These are phyloP conservation scores for Scenedesmus sp. DNA, from an alignment of 163 green algal species.

Conservation along the genomic window DNA sequence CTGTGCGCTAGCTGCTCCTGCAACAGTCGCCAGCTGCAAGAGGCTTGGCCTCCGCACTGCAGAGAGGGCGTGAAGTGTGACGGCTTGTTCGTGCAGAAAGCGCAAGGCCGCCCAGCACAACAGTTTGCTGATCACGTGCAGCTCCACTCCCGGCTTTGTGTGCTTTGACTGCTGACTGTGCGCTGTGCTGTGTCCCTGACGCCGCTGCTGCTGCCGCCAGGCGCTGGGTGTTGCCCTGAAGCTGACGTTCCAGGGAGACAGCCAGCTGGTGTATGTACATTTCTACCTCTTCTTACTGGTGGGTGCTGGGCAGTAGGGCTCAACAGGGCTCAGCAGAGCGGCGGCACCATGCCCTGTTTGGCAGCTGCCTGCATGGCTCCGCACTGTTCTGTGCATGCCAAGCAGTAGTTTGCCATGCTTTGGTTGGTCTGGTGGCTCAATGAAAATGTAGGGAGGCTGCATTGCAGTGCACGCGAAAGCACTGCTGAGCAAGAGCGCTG, in stretches of 20 bases:
- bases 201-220: conserved; percentile 59
- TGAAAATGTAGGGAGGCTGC: no score
- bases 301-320: neutral
- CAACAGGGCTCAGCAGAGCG: neutral
- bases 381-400: neutral
- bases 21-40: no score
- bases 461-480: no score
- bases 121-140: no score
- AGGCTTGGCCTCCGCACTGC: no score
- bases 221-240: conserved; percentile 97
- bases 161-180: neutral
- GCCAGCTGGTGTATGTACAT: conserved; percentile 90
- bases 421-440: no score
- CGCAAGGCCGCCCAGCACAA: no score
- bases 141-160: neutral
- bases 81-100: no score
- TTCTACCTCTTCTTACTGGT: conserved; percentile 89
- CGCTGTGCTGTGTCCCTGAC: neutral
- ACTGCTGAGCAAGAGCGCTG: no score
- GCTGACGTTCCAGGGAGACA: conserved; percentile 93
- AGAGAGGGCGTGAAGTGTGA: no score
- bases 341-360: neutral
- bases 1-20: no score
- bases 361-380: neutral
- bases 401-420: no score